Base-by-base conservation (phyloP, 2,329 filamentous ascomycete genomes). In the Penicillium rolfsii region DNA sequence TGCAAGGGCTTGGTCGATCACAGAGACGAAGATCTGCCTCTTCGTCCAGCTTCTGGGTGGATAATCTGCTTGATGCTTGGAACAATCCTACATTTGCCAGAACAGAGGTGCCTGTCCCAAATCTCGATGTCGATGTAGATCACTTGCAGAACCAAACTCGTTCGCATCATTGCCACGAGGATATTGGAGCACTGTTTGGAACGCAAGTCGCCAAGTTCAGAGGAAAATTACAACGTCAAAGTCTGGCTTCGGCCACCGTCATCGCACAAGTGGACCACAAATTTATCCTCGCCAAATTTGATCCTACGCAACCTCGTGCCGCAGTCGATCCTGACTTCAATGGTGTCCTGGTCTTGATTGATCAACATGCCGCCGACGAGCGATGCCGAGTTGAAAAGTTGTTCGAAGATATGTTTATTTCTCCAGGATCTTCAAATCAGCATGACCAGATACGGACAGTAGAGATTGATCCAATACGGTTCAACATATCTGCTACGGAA, bases 281-380 rank as follows among this genome's bases (percentile, higher is more conserved):
- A 74, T 99, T 96, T 72, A 89, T 99, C 16, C 78, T 99, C 0
- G 81, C 87, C 24, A 89, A 85, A 63, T 77, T 91, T 53, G 73
- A 76, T 0, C 55, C 71, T 3, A 61, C 54, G 5, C 5, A 57
- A 16, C n/a, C 48, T 16, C 33, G 52, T 26, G 12, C 14, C 24
- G 14, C 6, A 14, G 7, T 11, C 38, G 19, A 11, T 48, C n/a
- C 63, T 46, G 38, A 46, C 7, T 55, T 48, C 28, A 60, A 41
- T 16, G 43, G 61, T 2, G 67, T 87, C 1, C 78, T 98, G 4
- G 83, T 96, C 0, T 81, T 97, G 41, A 83, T 97, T 5, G 95
- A 99, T 71, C 95, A 99, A 71, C 95, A 99, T 73, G 95, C 95
- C 0, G 95, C 93, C 3, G 94, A 97, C 73, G 95, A 99, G 78